Conservation (phyloP, 352 stramenopile species). For the Blastocystis sp. region DNA sequence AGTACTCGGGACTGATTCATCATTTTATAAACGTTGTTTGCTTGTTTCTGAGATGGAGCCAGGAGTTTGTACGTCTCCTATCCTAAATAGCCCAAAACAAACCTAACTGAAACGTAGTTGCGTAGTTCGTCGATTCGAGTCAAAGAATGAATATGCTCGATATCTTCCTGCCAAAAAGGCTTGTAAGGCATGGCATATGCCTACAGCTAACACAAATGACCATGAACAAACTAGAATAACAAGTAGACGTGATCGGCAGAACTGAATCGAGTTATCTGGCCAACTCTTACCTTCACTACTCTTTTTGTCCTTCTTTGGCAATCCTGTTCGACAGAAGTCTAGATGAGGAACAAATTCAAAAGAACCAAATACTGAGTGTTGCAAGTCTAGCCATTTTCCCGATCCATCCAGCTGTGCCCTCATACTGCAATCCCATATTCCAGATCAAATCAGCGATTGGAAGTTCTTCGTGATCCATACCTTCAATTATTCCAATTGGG, state of each 20-base stretch:
- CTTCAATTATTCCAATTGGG: neutral
- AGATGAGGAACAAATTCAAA: neutral
- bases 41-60: neutral
- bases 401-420: neutral
- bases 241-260: constrained; percentile 27
- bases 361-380: neutral
- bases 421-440: constrained; percentile 30
- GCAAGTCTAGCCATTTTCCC: neutral
- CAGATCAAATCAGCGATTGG: constrained; percentile 29
- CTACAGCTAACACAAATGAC: neutral
- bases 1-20: neutral
- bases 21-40: neutral
- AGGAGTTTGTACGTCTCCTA: neutral
- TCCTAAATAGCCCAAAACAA: neutral
- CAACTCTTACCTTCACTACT: neutral
- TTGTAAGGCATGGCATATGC: constrained; percentile 10
- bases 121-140: constrained; percentile 11
- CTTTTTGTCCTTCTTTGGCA: constrained; percentile 4
- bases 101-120: neutral
- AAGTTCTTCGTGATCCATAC: constrained; percentile 22
- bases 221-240: neutral
- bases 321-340: constrained; percentile 23
- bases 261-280: constrained; percentile 10
- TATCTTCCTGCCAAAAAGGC: neutral
- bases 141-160: neutral